Base-by-base conservation (phyloP, 2,329 filamentous ascomycete genomes). In the Talaromyces rugulosus region DNA sequence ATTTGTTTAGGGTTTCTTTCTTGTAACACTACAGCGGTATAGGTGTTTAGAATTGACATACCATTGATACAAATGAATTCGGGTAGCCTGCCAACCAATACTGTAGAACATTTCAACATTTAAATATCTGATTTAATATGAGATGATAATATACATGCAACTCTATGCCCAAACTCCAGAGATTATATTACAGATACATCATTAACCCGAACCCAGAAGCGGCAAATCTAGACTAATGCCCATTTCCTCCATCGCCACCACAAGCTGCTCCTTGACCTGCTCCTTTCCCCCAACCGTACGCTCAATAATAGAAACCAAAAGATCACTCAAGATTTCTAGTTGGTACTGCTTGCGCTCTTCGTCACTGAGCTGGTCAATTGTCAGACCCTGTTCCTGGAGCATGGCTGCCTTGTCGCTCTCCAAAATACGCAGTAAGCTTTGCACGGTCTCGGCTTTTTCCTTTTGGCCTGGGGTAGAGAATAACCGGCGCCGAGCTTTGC, bases 391-490 rank as follows among this genome's bases (percentile, higher is more conserved):
- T 3, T 67, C 67, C 36, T 70, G 66, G 23, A 76, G 67, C 23
- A 68, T 65, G 28, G 72, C 65, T 18, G 70, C 67, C 62, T 77
- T 77, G 57, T 71, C 72, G 8, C 77, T 70, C 34, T 74, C 75
- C n/a, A 83, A 70, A 50, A 75, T 66, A 30, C 76, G 71, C 4
- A 83, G 69, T n/a, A 82, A 72, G 14, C 73, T 73, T n/a, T 74
- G 73, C 9, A 83, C 77, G 52, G 77, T 72, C 3, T 69, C 68
- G 36, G 82, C 75, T 56, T 80, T 79, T 54, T 77, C 76, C 65
- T 79, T 78, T 30, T 74, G 78, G 28, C 74, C 74, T 0, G 79
- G 75, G 0, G 74, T 75, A 11, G 70, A 70, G 33, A 75, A 74
- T 27, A 80, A 64, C 27, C 78, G 75, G 6, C 79, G 71, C 33